Conservation (phyloP, 2,329 filamentous ascomycete genomes). For the Metarhizium brunneum region DNA sequence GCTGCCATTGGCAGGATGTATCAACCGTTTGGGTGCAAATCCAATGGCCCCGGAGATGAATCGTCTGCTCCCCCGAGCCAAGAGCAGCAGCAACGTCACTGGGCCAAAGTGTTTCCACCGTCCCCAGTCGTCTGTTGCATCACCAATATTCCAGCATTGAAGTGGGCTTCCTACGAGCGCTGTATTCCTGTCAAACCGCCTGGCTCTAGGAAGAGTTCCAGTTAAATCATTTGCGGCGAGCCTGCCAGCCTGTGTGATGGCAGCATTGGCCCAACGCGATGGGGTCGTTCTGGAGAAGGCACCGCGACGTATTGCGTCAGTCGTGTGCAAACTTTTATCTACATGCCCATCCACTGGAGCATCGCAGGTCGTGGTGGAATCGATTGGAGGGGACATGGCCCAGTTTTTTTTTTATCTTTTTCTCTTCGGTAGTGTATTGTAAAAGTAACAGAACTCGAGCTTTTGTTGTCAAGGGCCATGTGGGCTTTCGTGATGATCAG, state of each 20-base stretch:
- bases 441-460: too few relatives aligned
- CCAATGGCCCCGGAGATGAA: too few relatives aligned
- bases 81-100: too few relatives aligned
- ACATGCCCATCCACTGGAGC: slow-evolving; percentile 2
- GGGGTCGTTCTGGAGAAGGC: not conserved
- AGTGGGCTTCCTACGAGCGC: not conserved
- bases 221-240: not conserved
- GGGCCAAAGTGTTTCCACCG: not conserved
- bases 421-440: too few relatives aligned
- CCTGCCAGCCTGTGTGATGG: not conserved
- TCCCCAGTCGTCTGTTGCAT: not conserved
- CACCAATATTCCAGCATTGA: not conserved
- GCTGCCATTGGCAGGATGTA: too few relatives aligned
- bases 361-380: not conserved
- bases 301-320: slow-evolving; percentile 7
- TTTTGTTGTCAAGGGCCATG: too few relatives aligned
- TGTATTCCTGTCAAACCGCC: not conserved
- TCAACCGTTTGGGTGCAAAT: too few relatives aligned
- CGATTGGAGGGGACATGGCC: slow-evolving; percentile 1
- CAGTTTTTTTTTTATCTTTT: too few relatives aligned
- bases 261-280: not conserved
- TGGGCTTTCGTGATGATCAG: too few relatives aligned
- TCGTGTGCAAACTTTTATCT: slow-evolving; percentile 6
- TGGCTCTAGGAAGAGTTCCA: not conserved
- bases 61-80: too few relatives aligned